These are phyloP conservation scores for Paragyromitra xinjiangensis DNA, from an alignment of 495 filamentous ascomycete genomes.

Conservation along the genomic window DNA sequence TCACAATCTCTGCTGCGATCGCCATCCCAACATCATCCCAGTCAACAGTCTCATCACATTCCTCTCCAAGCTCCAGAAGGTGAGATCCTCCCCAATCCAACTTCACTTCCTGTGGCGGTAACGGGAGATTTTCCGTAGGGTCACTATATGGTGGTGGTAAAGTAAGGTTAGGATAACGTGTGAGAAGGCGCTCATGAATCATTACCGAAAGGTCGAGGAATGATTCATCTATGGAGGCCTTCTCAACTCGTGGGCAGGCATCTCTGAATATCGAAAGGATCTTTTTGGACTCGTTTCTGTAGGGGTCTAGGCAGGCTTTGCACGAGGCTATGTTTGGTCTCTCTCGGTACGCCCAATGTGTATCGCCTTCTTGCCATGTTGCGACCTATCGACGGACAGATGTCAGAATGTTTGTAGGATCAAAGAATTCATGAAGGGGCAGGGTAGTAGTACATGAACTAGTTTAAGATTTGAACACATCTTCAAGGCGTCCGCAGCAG, in stretches of 20 bases:
- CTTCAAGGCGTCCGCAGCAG: slow-evolving; percentile 82
- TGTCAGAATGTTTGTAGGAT: neutral
- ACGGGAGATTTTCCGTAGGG: slow-evolving; percentile 73
- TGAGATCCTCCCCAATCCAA: slow-evolving; percentile 75
- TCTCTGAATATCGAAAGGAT: slow-evolving; percentile 86
- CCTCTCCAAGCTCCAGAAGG: slow-evolving; percentile 73
- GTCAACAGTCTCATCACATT: slow-evolving; percentile 35
- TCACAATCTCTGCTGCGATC: slow-evolving; percentile 86
- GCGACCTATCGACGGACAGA: slow-evolving; percentile 74
- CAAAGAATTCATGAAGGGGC: neutral
- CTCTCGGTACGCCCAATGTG: slow-evolving; percentile 88
- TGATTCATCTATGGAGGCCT: slow-evolving; percentile 89
- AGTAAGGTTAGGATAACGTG: slow-evolving; percentile 78
- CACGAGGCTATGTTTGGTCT: slow-evolving; percentile 78
- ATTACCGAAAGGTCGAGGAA: slow-evolving; percentile 90
- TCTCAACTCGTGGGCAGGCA: slow-evolving; percentile 77
- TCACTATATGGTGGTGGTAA: slow-evolving; percentile 74
- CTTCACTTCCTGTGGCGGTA: slow-evolving; percentile 72
- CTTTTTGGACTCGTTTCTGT: slow-evolving; percentile 81
- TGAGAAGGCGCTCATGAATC: slow-evolving; percentile 76
- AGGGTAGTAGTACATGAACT: slow-evolving; percentile 63
- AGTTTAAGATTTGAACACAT: slow-evolving; percentile 79
- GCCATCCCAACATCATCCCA: slow-evolving; percentile 95
- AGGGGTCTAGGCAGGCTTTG: slow-evolving; percentile 93
- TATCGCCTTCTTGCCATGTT: slow-evolving; percentile 91